Percentiles rank a stretch among this genome's conserved stretches.
phyloP scores from a whole-genome alignment of 192 early-diverging fungal genomes.

The Umbelopsis ramanniana region DNA sequence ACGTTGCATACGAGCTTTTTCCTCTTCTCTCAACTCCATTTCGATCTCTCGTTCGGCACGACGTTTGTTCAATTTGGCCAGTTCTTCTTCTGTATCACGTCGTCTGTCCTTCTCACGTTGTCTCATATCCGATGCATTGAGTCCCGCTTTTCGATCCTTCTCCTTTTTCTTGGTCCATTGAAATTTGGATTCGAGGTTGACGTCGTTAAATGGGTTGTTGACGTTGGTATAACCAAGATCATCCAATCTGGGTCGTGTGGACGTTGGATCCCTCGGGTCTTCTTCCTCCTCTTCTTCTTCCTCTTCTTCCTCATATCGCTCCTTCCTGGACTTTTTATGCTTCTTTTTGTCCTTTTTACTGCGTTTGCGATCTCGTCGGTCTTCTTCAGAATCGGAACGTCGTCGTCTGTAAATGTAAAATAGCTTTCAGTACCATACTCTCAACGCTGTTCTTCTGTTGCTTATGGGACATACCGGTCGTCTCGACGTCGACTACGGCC shows the following conservation, averaged over 20 bases:
- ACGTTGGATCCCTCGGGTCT: neutral
- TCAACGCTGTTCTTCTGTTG: no score
- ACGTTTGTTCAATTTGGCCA: constrained; percentile 81
- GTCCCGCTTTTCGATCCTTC: constrained; percentile 70
- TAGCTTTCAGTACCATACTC: no score
- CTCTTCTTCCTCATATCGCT: constrained; percentile 16
- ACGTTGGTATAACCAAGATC: constrained; percentile 65
- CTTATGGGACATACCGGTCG: neutral
- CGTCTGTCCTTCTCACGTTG: constrained; percentile 56
- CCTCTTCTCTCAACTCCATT: constrained; percentile 79
- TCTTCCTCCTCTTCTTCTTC: constrained; percentile 11
- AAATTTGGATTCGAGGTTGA: constrained; percentile 83
- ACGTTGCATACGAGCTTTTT: constrained; percentile 72
- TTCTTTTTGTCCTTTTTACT: constrained; percentile 32
- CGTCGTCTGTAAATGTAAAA: constrained; percentile 10
- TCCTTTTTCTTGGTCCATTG: constrained; percentile 95
- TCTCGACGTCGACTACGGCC: constrained; percentile 6
- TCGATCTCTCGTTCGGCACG: constrained; percentile 85
- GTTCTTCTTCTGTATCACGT: constrained; percentile 72
- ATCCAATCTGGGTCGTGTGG: constrained; percentile 9
- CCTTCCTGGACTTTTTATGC: constrained; percentile 31
- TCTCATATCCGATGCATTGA: constrained; percentile 59
- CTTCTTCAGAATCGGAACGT: constrained; percentile 23
- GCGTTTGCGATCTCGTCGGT: constrained; percentile 6
- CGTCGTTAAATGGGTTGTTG: constrained; percentile 84